phyloP scores from a whole-genome alignment of 2,329 filamentous ascomycete genomes.

The Ceratocystis cacaofunesta region DNA sequence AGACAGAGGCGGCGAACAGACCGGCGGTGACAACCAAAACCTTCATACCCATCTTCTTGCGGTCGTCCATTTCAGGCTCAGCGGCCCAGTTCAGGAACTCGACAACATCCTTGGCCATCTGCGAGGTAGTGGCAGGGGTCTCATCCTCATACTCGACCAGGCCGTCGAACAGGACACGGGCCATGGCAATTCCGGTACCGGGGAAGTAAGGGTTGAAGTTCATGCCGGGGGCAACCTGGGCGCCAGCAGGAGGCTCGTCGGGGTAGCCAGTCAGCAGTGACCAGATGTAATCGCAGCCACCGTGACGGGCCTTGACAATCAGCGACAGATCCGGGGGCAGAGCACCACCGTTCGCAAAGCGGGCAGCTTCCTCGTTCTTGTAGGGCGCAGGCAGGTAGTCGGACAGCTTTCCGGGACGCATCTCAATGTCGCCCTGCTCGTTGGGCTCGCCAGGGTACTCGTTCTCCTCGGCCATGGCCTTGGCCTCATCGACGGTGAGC shows the following conservation, averaged over 20 bases:
- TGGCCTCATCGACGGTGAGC: conserved; percentile 95
- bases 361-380: conserved; percentile 97
- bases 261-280: conserved; percentile 92
- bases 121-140: conserved; percentile 83
- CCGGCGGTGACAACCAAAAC: conserved; percentile 65
- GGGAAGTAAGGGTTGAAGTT: conserved; percentile 99
- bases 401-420: conserved; percentile 95
- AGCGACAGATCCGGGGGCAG: conserved; percentile 93
- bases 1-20: conserved; percentile 77
- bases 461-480: conserved; percentile 91
- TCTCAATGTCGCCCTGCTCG: conserved; percentile 94
- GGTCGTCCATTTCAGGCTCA: conserved; percentile 97
- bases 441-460: conserved; percentile 98
- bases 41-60: conserved; percentile 99
- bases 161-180: conserved; percentile 92
- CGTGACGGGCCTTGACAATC: conserved; percentile 95
- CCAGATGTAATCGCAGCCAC: conserved; percentile 98
- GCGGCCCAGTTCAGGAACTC: conserved; percentile 99
- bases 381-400: conserved; percentile 92
- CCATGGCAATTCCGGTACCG: conserved; percentile 97
- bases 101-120: conserved; percentile 99
- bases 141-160: conserved; percentile 96
- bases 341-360: conserved; percentile 95
- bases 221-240: conserved; percentile 68
- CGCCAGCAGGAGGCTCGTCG: conserved; percentile 85